Base-by-base conservation (phyloP, 192 early-diverging fungal genomes). In the Backusella tarrabulga region DNA sequence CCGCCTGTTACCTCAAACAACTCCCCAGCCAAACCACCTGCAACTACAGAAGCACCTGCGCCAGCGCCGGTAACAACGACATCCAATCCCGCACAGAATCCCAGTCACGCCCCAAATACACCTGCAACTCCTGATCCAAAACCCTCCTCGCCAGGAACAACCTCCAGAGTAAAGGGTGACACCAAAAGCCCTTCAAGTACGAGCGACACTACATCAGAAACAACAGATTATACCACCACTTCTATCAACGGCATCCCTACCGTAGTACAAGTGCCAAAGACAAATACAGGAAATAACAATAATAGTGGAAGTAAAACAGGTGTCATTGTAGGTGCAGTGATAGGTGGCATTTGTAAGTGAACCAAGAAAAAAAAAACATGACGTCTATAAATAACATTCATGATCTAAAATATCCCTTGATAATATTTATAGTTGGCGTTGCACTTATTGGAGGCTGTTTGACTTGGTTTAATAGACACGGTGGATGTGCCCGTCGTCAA, bases 391-490 rank as follows among this genome's bases (percentile, higher is more conserved):
- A 40, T 40, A 70, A 19, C 21, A 19, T 23, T 17, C 46, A 15
- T 34, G 29, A 36, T n/a, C 35, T 69, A 36, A 36, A 8, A 21
- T 7, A 36, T 38, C 21, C 68, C 21, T 38, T 40, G 17, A 21
- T 36, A 19, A 21, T 21, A 35, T 32, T 44, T 44, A 68, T 40
- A 81, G 80, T 82, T 14, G 80, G 80, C 44, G 34, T 82, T 71
- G 80, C 80, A 17, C 52, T 82, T 41, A 82, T 82, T 78, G 80
- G 68, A 54, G 80, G 80, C 35, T 40, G 74, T 26, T 40, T 82
- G 19, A 76, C 77, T 3, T 78, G 72, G 73, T 66, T 82, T 4
- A 82, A 82, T 52, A 56, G 80, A 38, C 77, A 63, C 4, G 80
- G 80, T 36, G 77, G 80, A 50, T 82, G 80, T 54, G 69, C 80